phyloP scores from a whole-genome alignment of 257 asterid genomes.

The Datura wrightii region DNA sequence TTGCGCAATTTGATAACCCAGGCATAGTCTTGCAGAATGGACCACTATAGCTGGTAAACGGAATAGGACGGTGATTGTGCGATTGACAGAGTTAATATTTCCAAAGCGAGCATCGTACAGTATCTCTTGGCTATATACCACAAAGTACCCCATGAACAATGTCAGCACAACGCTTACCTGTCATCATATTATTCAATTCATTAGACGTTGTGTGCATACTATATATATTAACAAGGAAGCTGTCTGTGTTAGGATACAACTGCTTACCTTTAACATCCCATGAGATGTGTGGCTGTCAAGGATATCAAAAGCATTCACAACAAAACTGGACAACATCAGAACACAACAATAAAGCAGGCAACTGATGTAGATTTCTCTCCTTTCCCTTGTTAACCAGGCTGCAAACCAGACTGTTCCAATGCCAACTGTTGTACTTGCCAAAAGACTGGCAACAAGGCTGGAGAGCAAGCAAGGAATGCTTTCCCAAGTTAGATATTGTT shows the following conservation, averaged over 20 bases:
- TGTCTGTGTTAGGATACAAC: not conserved
- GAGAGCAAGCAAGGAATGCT: slow-evolving; percentile 20
- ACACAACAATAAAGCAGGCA: slow-evolving; percentile 3
- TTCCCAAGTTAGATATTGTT: not conserved
- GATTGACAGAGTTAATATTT: not conserved
- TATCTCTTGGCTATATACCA: slow-evolving; percentile 25
- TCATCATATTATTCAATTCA: slow-evolving; percentile 6
- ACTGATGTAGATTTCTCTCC: not conserved
- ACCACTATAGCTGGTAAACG: slow-evolving; percentile 25
- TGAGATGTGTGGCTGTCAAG: not conserved
- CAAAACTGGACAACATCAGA: not conserved
- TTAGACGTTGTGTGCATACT: not conserved
- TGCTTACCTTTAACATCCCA: not conserved
- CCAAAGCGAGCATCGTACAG: not conserved
- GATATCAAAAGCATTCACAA: not conserved
- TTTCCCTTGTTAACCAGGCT: not conserved
- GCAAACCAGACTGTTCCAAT: not conserved
- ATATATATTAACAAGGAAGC: not conserved
- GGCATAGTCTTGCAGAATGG: slow-evolving; percentile 1
- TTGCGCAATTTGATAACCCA: no score
- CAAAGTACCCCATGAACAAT: slow-evolving; percentile 20
- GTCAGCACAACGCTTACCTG: not conserved
- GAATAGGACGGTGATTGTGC: slow-evolving; percentile 16
- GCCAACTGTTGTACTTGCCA: slow-evolving; percentile 15
- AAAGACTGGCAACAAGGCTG: not conserved